phyloP scores from a whole-genome alignment of 2,329 filamentous ascomycete species.

The Aquanectria penicillioides region DNA sequence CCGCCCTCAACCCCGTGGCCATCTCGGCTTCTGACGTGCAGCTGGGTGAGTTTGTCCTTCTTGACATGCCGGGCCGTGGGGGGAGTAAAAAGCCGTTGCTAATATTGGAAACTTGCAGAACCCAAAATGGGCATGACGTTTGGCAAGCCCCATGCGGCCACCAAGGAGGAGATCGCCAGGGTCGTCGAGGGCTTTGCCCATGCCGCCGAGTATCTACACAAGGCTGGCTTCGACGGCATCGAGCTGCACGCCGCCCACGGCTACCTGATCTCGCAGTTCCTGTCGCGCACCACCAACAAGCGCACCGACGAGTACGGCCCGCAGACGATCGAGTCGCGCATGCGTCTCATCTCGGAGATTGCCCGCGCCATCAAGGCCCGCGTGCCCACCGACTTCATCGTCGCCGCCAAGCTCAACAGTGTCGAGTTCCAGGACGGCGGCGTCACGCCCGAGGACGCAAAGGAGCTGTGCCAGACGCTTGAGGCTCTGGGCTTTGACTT shows the following conservation, averaged over 20 bases:
- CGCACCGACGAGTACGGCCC: constrained; percentile 63
- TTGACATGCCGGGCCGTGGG: no score
- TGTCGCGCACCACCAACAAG: constrained; percentile 58
- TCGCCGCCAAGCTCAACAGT: constrained; percentile 67
- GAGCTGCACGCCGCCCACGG: constrained; percentile 64
- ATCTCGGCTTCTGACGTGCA: constrained; percentile 55
- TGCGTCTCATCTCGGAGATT: constrained; percentile 57
- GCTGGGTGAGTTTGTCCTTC: constrained; percentile 33
- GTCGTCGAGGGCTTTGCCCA: constrained; percentile 70
- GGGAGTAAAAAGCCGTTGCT: no score
- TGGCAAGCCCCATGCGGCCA: constrained; percentile 63
- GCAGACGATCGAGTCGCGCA: constrained; percentile 53
- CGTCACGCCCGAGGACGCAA: constrained; percentile 61
- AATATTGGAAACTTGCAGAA: constrained; percentile 4
- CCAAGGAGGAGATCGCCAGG: constrained; percentile 64
- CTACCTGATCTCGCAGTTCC: constrained; percentile 63
- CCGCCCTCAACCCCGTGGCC: constrained; percentile 45
- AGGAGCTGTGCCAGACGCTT: constrained; percentile 56
- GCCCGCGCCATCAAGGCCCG: constrained; percentile 45
- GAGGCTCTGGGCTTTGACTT: constrained; percentile 63
- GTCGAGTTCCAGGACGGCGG: constrained; percentile 65
- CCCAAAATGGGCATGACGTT: constrained; percentile 44
- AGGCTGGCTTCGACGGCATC: constrained; percentile 67
- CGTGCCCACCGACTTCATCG: constrained; percentile 49
- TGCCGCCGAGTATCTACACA: constrained; percentile 69